Percentiles rank a stretch among this genome's conserved stretches.
These are phyloP conservation scores for Sugiyamaella japonica DNA, from an alignment of 1,139 yeast genomes.

Conservation along the genomic window DNA sequence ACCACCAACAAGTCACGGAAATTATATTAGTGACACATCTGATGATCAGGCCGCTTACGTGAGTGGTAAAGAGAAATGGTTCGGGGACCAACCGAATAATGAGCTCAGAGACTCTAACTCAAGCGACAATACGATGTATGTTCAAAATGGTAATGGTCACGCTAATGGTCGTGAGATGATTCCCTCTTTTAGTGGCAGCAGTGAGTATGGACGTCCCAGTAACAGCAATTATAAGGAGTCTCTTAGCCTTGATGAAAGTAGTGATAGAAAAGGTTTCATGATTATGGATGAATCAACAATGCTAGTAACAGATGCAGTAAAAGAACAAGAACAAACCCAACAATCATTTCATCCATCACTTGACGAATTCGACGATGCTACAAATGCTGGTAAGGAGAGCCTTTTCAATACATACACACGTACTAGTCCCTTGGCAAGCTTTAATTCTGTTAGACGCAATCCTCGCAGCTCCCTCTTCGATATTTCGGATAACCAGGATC, in stretches of 20 bases:
- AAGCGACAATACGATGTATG: slow-evolving; percentile 5
- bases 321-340: background rate
- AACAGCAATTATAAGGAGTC: slow-evolving; percentile 10
- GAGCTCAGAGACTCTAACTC: background rate
- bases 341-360: too few species aligned
- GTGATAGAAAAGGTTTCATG: background rate
- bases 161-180: background rate
- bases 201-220: slow-evolving; percentile 7
- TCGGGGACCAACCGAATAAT: background rate
- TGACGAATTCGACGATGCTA: background rate
- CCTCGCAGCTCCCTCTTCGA: slow-evolving; percentile 4
- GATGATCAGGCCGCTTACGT: background rate
- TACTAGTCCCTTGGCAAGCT: background rate
- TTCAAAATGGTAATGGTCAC: background rate
- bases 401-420: background rate
- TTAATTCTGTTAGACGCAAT: background rate
- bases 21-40: background rate
- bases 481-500: background rate
- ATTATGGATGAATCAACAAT: background rate
- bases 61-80: background rate
- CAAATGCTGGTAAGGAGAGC: background rate
- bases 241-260: slow-evolving; percentile 7
- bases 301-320: background rate
- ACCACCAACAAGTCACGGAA: background rate
- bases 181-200: slow-evolving; percentile 7